A percentile compares a stretch with the other conserved stretches of the same genome.
phyloP scores from a whole-genome alignment of 805 yeast genomes.

The Monosporozyma servazzii region DNA sequence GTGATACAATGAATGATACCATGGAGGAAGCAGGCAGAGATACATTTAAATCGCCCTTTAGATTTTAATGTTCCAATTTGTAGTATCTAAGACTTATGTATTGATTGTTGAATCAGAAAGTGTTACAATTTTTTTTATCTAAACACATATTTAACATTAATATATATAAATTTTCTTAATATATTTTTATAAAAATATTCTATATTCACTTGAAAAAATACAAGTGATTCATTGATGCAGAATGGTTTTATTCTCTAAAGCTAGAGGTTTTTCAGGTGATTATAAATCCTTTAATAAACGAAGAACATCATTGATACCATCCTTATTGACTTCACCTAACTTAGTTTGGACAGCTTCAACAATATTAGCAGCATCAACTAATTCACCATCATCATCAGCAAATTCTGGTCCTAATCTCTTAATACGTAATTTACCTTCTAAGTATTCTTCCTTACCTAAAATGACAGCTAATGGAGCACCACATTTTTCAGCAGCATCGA shows the following conservation, averaged over 20 bases:
- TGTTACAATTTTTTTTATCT: not conserved
- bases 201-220: not conserved
- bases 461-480: conserved; percentile 89
- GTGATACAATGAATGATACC: conserved; percentile 45
- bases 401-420: conserved; percentile 87
- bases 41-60: conserved; percentile 1
- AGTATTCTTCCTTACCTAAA: conserved; percentile 86
- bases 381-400: conserved; percentile 77
- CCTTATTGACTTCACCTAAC: conserved; percentile 41
- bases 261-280: not conserved
- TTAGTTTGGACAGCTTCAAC: conserved; percentile 44
- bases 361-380: conserved; percentile 54
- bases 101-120: not conserved
- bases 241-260: not conserved
- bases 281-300: conserved; percentile 51
- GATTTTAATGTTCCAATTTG: too few relatives aligned
- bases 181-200: not conserved
- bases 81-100: not conserved
- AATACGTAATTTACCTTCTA: conserved; percentile 70
- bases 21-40: conserved; percentile 27
- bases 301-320: conserved; percentile 55
- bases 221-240: not conserved
- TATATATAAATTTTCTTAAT: not conserved
- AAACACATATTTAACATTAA: not conserved
- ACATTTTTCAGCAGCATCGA: conserved; percentile 92